These are phyloP conservation scores for Cochlearia excelsa DNA, from an alignment of 345 rosid species.

Conservation along the genomic window DNA sequence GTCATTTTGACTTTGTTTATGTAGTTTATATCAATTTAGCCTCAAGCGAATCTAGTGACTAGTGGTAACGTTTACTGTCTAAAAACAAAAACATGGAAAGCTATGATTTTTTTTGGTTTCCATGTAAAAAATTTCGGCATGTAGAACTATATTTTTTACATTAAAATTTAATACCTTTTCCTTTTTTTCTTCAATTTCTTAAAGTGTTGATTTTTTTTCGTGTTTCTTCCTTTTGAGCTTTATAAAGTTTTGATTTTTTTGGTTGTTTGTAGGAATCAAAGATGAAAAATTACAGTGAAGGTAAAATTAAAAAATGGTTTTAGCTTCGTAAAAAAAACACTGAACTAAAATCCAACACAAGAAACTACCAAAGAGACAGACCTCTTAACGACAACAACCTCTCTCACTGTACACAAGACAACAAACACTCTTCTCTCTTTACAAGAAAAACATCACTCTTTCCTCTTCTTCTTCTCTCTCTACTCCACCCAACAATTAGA, in stretches of 20 bases:
- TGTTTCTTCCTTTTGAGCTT: conserved; percentile 32
- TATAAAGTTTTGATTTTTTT: conserved; percentile 19
- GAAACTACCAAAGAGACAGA: conserved; percentile 11
- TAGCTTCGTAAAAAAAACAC: background rate
- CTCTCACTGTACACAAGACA: conserved; percentile 37
- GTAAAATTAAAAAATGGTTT: background rate
- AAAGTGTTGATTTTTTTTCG: conserved; percentile 18
- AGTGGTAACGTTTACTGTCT: conserved; percentile 6
- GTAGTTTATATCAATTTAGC: conserved; percentile 5
- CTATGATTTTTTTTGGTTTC: background rate
- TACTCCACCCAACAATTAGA: conserved; percentile 12
- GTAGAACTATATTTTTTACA: conserved; percentile 18
- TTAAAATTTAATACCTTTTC: conserved; percentile 23
- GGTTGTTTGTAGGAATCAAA: conserved; percentile 47
- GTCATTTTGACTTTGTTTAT: conserved; percentile 30
- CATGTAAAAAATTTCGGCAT: conserved; percentile 24
- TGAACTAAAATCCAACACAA: conserved; percentile 32
- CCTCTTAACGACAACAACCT: conserved; percentile 39
- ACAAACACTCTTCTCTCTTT: conserved; percentile 37
- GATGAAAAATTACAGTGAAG: conserved; percentile 27
- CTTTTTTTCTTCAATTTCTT: conserved; percentile 27
- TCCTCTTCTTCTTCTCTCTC: conserved; percentile 24
- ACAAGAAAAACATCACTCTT: conserved; percentile 33
- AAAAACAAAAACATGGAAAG: background rate
- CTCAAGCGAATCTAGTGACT: background rate